Evolutionary conservation across 2,329 filamentous ascomycete genomes (phyloP), one percentile per base, ranked within the genome.

Genomic region (Colletotrichum sp.): DNA sequence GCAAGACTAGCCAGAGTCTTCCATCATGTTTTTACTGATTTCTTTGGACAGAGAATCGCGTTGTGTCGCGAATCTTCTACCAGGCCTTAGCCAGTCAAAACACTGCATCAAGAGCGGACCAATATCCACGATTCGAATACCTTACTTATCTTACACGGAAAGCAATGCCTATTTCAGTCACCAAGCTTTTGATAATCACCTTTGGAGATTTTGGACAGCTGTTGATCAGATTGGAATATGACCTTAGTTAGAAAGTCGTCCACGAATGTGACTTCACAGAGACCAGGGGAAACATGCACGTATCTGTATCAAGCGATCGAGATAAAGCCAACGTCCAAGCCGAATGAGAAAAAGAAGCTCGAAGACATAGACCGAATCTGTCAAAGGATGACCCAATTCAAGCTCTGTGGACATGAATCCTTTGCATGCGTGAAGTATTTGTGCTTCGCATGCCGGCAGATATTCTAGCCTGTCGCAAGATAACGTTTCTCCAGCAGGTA

Each of bases 41-140:
- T 13, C 10, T n/a, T 21, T 0, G 0, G n/a, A 21, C 9, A 52
- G n/a, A 5, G 0, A 2, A 52, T 7, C n/a, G 6, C n/a, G 6
- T 7, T 21, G 43, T 21, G n/a, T 1, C 43, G 10, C 10, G n/a
- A 7, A 52, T 52, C 2, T 7, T 7, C 10, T 5, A 52, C 43
- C 10, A 0, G 43, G n/a, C 10, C n/a, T 21, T 21, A 2, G 0
- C 6, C 0, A 7, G 43, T 21, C n/a, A 1, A 21, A 12, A 12
- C 10, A 21, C n/a, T 21, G n/a, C 43, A 7, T 0, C 18, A 13
- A 48, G 0, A 6, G 10, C 43, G 10, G n/a, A 48, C 43, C 1
- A n/a, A 3, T 48, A n/a, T 13, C 6, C 43, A 48, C 43, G 6
- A 21, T 48, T 48, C n/a, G 12, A 21, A 21, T 48, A 48, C n/a